phyloP scores from a whole-genome alignment of 179 eudicot species.

The Patellifolia procumbens region DNA sequence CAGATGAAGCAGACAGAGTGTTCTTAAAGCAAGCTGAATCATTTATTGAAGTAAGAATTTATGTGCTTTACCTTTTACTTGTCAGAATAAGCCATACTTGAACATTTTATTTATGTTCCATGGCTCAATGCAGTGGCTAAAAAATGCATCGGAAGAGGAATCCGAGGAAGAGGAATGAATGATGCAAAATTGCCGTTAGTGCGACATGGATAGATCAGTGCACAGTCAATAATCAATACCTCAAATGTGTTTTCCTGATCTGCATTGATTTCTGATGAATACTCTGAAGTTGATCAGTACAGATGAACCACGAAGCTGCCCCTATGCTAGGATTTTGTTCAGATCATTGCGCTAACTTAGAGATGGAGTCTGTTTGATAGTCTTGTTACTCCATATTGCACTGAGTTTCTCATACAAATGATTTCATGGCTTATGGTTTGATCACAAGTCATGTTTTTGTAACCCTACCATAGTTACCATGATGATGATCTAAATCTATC shows the following conservation, averaged over 20 bases:
- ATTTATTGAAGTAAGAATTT: constrained; percentile 56
- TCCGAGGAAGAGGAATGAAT: constrained; percentile 44
- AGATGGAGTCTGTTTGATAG: not conserved
- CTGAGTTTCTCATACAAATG: not conserved
- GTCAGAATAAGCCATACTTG: not conserved
- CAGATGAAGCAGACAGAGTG: constrained; percentile 77
- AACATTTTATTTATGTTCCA: not conserved
- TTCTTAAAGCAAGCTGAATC: constrained; percentile 68
- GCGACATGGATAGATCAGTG: not conserved
- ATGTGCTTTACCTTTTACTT: not conserved
- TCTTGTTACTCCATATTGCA: not conserved
- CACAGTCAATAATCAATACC: too few relatives aligned
- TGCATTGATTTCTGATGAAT: not conserved
- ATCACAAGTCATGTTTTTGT: constrained; percentile 1
- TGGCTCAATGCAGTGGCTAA: constrained; percentile 68
- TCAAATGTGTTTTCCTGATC: not conserved
- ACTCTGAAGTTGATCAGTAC: not conserved
- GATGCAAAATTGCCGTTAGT: not conserved
- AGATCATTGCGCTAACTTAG: not conserved
- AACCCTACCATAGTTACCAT: not conserved
- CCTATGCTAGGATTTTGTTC: not conserved
- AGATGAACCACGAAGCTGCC: not conserved
- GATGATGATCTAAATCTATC: constrained; percentile 9
- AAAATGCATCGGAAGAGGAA: constrained; percentile 87
- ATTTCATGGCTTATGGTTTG: not conserved